Percentiles rank a stretch among this genome's conserved stretches.
phyloP scores from a whole-genome alignment of 2,329 filamentous ascomycete species.

The Colletotrichum liaoningense region DNA sequence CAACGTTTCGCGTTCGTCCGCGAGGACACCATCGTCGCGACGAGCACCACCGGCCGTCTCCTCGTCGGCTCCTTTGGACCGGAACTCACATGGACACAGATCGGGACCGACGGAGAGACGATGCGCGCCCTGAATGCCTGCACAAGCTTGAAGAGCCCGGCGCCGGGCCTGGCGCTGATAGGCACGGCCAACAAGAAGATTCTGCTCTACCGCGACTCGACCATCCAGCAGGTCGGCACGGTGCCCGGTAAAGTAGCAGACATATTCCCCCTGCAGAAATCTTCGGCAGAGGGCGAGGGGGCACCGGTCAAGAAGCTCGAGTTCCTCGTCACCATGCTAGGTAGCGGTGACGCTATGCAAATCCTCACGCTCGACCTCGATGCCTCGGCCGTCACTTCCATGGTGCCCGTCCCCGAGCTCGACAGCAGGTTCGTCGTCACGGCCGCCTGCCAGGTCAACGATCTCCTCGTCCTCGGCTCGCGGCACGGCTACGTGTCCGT shows the following conservation, averaged over 20 bases:
- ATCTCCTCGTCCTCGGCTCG: slow-evolving; percentile 64
- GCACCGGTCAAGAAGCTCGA: slow-evolving; percentile 38
- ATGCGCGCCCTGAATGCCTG: slow-evolving; percentile 56
- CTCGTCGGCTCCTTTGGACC: slow-evolving; percentile 56
- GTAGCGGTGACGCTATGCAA: slow-evolving; percentile 53
- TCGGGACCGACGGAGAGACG: slow-evolving; percentile 48
- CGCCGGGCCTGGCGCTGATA: slow-evolving; percentile 54
- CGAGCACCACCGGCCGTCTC: slow-evolving; percentile 71
- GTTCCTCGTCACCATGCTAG: slow-evolving; percentile 59
- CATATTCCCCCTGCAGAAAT: slow-evolving; percentile 53
- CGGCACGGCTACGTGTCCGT: slow-evolving; percentile 61
- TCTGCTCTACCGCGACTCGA: slow-evolving; percentile 53
- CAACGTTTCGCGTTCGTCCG: slow-evolving; percentile 74
- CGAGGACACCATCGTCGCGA: slow-evolving; percentile 62
- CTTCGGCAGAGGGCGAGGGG: not conserved
- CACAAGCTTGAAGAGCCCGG: slow-evolving; percentile 57
- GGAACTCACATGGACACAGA: slow-evolving; percentile 55
- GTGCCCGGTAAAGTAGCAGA: slow-evolving; percentile 63
- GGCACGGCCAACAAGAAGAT: slow-evolving; percentile 62
- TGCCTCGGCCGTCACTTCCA: slow-evolving; percentile 43
- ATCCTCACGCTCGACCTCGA: slow-evolving; percentile 53
- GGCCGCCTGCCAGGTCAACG: slow-evolving; percentile 54
- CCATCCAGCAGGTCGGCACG: slow-evolving; percentile 48
- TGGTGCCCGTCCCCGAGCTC: slow-evolving; percentile 49
- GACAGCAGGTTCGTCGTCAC: slow-evolving; percentile 63